Evolutionary conservation across 805 yeast genomes (phyloP).

Genomic region (Starmera dryadoides): DNA sequence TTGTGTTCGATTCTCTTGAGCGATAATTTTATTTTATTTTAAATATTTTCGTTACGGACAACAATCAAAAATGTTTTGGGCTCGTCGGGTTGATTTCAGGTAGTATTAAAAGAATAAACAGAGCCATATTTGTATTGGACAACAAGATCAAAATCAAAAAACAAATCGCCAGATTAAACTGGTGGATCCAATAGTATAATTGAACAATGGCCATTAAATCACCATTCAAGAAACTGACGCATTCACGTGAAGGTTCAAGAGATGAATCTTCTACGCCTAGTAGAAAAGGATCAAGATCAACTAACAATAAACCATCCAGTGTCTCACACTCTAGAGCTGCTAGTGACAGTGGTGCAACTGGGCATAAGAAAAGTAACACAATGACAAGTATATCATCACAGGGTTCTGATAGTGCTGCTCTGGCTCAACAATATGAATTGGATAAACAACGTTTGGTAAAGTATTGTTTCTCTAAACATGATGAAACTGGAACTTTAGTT

Average conservation of each 20-base stretch:
- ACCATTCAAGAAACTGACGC: constrained; percentile 27
- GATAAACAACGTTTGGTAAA: constrained; percentile 43
- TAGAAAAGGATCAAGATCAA: constrained; percentile 14
- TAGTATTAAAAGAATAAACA: too few species aligned
- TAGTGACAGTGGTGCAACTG: constrained; percentile 13
- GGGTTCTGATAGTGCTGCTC: constrained; percentile 22
- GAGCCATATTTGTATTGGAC: too few species aligned
- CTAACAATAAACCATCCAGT: constrained; percentile 3
- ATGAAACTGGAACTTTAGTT: constrained; percentile 32
- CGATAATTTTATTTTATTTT: too few species aligned
- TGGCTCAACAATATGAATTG: constrained; percentile 52
- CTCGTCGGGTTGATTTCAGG: too few species aligned
- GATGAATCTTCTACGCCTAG: constrained; percentile 19
- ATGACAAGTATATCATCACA: constrained; percentile 19
- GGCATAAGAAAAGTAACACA: constrained; percentile 26
- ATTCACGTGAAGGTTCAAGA: constrained; percentile 23
- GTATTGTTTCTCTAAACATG: constrained; percentile 42
- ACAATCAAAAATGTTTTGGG: too few species aligned
- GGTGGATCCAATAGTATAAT: too few species aligned
- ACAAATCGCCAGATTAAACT: too few species aligned
- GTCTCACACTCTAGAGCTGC: constrained; percentile 9
- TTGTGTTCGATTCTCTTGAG: too few species aligned
- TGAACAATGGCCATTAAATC: constrained; percentile 23
- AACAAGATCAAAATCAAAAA: too few species aligned
- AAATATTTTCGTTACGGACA: too few species aligned